Percentiles rank a stretch among this genome's conserved stretches.
These are phyloP conservation scores for Chaetomium tenue DNA, from an alignment of 495 filamentous ascomycete genomes.

Conservation along the genomic window DNA sequence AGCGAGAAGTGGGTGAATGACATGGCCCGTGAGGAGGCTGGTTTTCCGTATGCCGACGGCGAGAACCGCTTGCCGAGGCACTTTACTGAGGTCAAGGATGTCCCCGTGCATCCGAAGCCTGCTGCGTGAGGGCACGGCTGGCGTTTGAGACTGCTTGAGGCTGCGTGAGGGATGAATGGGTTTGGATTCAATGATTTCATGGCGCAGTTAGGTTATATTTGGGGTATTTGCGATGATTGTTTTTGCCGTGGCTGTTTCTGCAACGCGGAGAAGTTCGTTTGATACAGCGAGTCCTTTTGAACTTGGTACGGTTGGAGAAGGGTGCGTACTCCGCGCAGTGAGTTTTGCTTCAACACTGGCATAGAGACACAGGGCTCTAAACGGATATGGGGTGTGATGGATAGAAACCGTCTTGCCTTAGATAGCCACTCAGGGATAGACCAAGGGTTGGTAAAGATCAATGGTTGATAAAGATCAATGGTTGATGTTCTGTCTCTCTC, in stretches of 20 bases:
- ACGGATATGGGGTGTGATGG: not conserved
- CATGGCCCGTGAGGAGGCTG: constrained; percentile 68
- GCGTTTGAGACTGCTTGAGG: too few species aligned
- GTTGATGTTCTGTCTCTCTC: too few species aligned
- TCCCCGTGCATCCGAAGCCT: constrained; percentile 20
- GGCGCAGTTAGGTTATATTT: not conserved
- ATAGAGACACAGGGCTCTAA: not conserved
- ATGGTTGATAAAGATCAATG: not conserved
- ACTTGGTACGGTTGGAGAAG: not conserved
- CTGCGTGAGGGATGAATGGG: not conserved
- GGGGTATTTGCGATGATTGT: not conserved
- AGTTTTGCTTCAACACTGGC: not conserved
- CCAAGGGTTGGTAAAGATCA: not conserved
- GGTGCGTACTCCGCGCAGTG: not conserved
- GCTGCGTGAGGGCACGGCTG: not conserved
- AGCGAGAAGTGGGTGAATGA: constrained; percentile 71
- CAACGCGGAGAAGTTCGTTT: not conserved
- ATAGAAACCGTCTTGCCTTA: not conserved
- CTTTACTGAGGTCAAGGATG: constrained; percentile 40
- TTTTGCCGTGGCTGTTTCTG: not conserved
- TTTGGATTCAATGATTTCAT: not conserved
- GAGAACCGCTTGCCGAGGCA: constrained; percentile 60
- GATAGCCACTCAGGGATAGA: constrained; percentile 4
- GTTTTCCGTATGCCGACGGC: constrained; percentile 53
- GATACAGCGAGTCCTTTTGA: too few species aligned